phyloP scores from a whole-genome alignment of 208 protist genomes.

The Wallacemonas sp. region DNA sequence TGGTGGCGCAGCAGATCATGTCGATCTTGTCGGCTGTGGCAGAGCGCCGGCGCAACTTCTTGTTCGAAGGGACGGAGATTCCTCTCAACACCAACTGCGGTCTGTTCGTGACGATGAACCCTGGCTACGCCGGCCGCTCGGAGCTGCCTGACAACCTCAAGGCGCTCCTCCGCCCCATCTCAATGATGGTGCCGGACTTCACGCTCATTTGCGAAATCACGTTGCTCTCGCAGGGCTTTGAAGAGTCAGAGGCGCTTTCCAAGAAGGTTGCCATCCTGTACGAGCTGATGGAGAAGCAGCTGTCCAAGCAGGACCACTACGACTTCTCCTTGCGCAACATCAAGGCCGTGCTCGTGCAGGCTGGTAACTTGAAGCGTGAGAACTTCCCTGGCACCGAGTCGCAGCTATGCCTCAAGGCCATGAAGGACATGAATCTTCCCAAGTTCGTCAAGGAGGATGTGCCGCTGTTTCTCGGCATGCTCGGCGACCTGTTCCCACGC shows the following conservation, averaged over 20 bases:
- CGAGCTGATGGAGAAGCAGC: slow-evolving; percentile 96
- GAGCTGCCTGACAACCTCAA: slow-evolving; percentile 99
- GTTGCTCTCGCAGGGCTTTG: slow-evolving; percentile 97
- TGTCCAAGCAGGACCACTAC: slow-evolving; percentile 99
- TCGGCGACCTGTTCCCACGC: slow-evolving; percentile 96
- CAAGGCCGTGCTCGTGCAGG: slow-evolving; percentile 96
- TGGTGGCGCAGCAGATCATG: slow-evolving; percentile 98
- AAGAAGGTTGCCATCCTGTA: slow-evolving; percentile 97
- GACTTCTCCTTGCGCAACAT: slow-evolving; percentile 98
- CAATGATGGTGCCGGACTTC: slow-evolving; percentile 99
- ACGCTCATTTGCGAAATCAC: slow-evolving; percentile 98
- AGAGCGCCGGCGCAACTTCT: slow-evolving; percentile 77
- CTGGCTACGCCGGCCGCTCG: slow-evolving; percentile 97
- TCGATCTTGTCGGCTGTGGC: slow-evolving; percentile 91
- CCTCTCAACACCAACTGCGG: slow-evolving; percentile 95
- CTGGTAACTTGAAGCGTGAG: slow-evolving; percentile 93
- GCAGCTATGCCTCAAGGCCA: slow-evolving; percentile 94
- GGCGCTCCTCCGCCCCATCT: slow-evolving; percentile 96
- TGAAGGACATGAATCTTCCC: slow-evolving; percentile 97
- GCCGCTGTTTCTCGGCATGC: slow-evolving; percentile 94
- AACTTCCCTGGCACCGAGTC: slow-evolving; percentile 92
- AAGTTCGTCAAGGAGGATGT: slow-evolving; percentile 98
- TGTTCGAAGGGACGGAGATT: slow-evolving; percentile 95
- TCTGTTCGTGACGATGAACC: slow-evolving; percentile 99
- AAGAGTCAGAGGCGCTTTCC: slow-evolving; percentile 91